Evolutionary conservation across 129 eudicot genomes (phyloP), one percentile per base, ranked within the genome.

Genomic region (Artemisia annua): DNA sequence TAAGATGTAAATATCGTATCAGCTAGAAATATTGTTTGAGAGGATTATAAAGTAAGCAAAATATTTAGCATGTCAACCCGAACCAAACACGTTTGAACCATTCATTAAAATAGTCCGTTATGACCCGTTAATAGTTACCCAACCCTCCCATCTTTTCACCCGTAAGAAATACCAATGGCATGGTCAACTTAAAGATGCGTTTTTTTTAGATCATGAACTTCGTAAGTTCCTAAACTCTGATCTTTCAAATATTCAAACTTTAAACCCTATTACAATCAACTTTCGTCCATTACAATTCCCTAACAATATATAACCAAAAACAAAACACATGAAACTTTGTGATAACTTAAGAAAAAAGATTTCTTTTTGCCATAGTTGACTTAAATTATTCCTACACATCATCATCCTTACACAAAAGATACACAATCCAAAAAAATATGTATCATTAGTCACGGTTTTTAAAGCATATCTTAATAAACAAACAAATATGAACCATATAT

Each of bases 331-430:
- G 72, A 66, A 75, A 66, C 66, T 56, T 39, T 43, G 0, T 65
- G 43, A 32, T 18, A 53, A 22, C 20, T 63, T 51, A 49, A 17
- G 44, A 74, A 52, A 17, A 8, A 63, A 12, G 7, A 35, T 1
- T 9, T 20, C 15, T 35, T 52, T 64, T 74, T 64, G 4, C 72
- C 30, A 51, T 19, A 15, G 66, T 52, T 74, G 65, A 74, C 72
- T 74, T 74, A 49, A 74, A 20, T 64, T 26, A 60, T 74, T 58
- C 56, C 56, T 39, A 57, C 66, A 48, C 7, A 44, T 16, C 20
- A 55, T 53, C 66, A 20, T 48, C 66, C 22, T 54, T 52, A 50
- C 71, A 49, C 65, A 55, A 65, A 58, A 75, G 72, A 63, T 72
- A 44, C 69, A 59, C 16, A 48, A 48, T 48, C 8, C 67, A 72